These are phyloP conservation scores for Theileria sp. DNA, from an alignment of 169 alveolate genomes.

Conservation along the genomic window DNA sequence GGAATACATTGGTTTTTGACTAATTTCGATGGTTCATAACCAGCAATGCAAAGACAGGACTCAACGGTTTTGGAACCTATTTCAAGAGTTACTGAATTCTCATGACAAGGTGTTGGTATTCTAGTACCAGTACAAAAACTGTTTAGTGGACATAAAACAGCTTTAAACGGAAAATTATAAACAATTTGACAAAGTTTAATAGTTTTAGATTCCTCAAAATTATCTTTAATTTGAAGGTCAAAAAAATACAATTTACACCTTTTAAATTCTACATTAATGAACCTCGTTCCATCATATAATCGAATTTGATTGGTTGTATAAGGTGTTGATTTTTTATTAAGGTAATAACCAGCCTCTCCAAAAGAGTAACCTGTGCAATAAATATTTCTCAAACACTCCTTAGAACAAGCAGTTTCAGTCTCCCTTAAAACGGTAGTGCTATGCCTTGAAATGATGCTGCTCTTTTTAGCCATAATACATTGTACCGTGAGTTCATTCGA, in stretches of 20 bases:
- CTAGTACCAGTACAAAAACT: conserved; percentile 58
- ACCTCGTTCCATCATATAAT: conserved; percentile 33
- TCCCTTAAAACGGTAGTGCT: conserved; percentile 41
- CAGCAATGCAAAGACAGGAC: conserved; percentile 72
- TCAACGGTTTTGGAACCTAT: conserved; percentile 50
- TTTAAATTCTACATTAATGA: conserved; percentile 20
- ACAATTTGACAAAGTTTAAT: not conserved
- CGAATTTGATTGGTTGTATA: conserved; percentile 22
- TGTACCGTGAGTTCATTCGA: not conserved
- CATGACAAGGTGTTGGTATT: conserved; percentile 63
- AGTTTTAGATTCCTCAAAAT: not conserved
- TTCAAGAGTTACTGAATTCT: conserved; percentile 64
- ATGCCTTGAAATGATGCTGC: conserved; percentile 1
- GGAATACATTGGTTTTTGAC: conserved; percentile 55
- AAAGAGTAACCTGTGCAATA: conserved; percentile 73
- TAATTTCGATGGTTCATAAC: conserved; percentile 61
- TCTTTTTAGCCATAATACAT: not conserved
- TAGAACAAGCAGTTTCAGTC: conserved; percentile 47
- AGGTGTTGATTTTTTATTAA: conserved; percentile 19
- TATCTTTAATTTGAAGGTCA: not conserved
- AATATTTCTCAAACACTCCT: conserved; percentile 61
- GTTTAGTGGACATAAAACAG: conserved; percentile 65
- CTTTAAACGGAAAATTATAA: conserved; percentile 27
- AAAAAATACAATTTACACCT: conserved; percentile 52
- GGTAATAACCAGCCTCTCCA: conserved; percentile 26